phyloP scores from a whole-genome alignment of 164 flowering plant genomes.

The Sextonia rubra region DNA sequence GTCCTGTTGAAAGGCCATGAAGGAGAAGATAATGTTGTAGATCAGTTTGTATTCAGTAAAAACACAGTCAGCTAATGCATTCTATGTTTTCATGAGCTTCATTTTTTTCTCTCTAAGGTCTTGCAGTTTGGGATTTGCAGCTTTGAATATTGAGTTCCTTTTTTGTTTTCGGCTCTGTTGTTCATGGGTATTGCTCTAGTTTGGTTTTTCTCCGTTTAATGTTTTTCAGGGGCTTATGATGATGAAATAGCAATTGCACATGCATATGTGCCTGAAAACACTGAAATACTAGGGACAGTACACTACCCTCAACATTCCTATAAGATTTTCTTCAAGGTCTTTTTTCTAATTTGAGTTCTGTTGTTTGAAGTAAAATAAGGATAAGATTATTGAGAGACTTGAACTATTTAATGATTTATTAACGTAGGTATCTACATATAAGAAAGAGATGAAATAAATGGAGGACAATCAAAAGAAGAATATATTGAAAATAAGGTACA shows the following conservation, averaged over 20 bases:
- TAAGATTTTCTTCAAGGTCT: slow-evolving; percentile 14
- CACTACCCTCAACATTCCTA: slow-evolving; percentile 83
- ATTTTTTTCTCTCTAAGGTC: too few relatives aligned
- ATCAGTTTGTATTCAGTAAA: too few relatives aligned
- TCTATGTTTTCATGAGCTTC: too few relatives aligned
- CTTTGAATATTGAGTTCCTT: neutral
- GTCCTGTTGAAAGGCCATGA: too few relatives aligned
- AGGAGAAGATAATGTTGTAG: too few relatives aligned
- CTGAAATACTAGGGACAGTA: slow-evolving; percentile 89
- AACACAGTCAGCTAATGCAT: too few relatives aligned
- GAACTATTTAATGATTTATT: neutral
- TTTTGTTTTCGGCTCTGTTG: neutral
- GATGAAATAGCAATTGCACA: slow-evolving; percentile 91
- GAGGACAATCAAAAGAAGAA: slow-evolving; percentile 78
- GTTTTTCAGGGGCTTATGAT: slow-evolving; percentile 74
- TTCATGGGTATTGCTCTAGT: neutral
- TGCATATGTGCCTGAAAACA: slow-evolving; percentile 93
- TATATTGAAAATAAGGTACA: too few relatives aligned
- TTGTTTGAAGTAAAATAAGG: neutral
- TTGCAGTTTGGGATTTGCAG: too few relatives aligned
- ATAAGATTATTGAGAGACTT: neutral
- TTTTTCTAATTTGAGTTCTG: too few relatives aligned
- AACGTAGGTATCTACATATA: slow-evolving; percentile 49
- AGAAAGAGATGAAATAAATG: slow-evolving; percentile 71
- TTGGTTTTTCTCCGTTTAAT: neutral